Percentiles rank a stretch among this genome's conserved stretches.
Conservation (phyloP, 176 grass and related monocot species). For the Cenchrus fungigraminus region DNA sequence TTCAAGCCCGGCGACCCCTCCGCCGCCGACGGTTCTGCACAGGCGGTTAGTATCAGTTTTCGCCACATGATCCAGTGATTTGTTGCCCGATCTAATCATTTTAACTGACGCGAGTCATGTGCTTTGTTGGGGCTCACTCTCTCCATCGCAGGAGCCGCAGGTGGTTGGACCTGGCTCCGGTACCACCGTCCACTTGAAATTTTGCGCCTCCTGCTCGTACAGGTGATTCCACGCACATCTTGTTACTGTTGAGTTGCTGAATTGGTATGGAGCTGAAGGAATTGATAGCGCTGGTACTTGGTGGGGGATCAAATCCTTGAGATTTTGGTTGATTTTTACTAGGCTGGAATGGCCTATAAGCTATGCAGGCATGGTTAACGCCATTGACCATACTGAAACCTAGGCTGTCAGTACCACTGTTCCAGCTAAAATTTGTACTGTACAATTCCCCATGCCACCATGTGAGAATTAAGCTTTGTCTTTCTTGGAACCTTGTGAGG, state of each 20-base stretch:
- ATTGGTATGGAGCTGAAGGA: neutral
- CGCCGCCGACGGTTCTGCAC: conserved; percentile 17
- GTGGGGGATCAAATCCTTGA: neutral
- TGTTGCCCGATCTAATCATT: neutral
- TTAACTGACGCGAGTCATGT: neutral
- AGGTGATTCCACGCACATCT: conserved; percentile 31
- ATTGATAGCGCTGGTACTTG: neutral
- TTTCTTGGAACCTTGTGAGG: neutral
- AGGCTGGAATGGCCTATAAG: neutral
- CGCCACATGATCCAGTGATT: neutral
- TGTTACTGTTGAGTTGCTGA: neutral
- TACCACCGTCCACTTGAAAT: conserved; percentile 83
- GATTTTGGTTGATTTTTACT: conserved; percentile 29
- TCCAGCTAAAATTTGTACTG: neutral
- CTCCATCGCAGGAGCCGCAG: conserved; percentile 45
- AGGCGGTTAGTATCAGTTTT: neutral
- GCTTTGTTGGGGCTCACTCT: neutral
- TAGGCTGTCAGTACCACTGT: neutral
- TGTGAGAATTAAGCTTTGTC: neutral
- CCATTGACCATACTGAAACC: neutral
- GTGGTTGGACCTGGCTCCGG: conserved; percentile 73
- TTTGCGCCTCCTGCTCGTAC: conserved; percentile 90
- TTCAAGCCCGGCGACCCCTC: conserved; percentile 32
- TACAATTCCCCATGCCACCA: neutral
- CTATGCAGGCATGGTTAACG: neutral